Evolutionary conservation across 805 yeast genomes (phyloP).

Genomic region (Pichia californica): DNA sequence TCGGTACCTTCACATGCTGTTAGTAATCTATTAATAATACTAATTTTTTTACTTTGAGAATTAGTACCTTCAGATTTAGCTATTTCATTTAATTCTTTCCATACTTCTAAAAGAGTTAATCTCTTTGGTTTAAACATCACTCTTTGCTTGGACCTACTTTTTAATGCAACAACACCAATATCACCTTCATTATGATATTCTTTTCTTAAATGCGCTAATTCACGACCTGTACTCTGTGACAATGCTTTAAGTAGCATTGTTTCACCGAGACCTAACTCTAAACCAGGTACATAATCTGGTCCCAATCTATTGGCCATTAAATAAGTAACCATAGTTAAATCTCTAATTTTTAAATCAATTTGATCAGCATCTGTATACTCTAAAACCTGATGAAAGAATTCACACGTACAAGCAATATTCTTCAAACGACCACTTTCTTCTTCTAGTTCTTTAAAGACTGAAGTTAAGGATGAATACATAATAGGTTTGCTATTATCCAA

Average conservation of each 20-base stretch:
- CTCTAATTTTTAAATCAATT: conserved; percentile 20
- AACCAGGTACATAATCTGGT: conserved; percentile 86
- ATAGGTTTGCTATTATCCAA: conserved; percentile 16
- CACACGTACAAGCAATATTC: conserved; percentile 68
- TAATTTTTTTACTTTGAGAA: conserved; percentile 73
- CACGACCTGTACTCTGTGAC: conserved; percentile 83
- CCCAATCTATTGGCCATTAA: conserved; percentile 84
- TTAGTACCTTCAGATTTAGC: conserved; percentile 75
- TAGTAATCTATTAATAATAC: conserved; percentile 72
- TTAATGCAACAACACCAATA: conserved; percentile 81
- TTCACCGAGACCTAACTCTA: conserved; percentile 93
- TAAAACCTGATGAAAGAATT: conserved; percentile 62
- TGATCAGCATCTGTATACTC: conserved; percentile 29
- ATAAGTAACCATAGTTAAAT: conserved; percentile 67
- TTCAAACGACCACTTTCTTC: conserved; percentile 76
- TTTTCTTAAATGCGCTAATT: conserved; percentile 58
- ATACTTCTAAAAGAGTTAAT: conserved; percentile 66
- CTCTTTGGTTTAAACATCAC: conserved; percentile 91
- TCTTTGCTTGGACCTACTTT: conserved; percentile 78
- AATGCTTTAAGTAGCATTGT: conserved; percentile 81
- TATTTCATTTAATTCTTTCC: conserved; percentile 64
- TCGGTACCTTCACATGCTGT: conserved; percentile 82
- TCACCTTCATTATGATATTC: conserved; percentile 83
- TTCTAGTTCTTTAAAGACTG: conserved; percentile 73
- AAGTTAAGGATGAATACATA: conserved; percentile 41